phyloP scores from a whole-genome alignment of 495 filamentous ascomycete species.

The Letharia columbiana region DNA sequence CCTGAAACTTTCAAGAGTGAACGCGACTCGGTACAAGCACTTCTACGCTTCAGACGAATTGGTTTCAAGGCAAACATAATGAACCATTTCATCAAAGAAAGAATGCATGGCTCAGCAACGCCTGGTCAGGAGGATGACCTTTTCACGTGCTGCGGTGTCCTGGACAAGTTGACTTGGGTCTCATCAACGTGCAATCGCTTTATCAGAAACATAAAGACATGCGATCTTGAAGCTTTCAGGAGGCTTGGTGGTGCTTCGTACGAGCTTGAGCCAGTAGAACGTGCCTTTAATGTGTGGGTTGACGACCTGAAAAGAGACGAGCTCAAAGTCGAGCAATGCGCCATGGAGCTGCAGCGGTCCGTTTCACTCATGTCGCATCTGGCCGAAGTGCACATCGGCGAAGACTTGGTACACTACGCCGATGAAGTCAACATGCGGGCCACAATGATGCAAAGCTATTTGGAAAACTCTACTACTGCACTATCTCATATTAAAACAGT shows the following conservation, averaged over 20 bases:
- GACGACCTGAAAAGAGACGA: constrained; percentile 76
- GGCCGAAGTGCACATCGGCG: constrained; percentile 66
- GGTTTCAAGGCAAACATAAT: constrained; percentile 81
- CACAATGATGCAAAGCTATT: constrained; percentile 71
- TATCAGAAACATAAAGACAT: constrained; percentile 64
- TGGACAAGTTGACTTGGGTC: constrained; percentile 83
- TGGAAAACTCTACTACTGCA: constrained; percentile 66
- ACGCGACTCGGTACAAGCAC: constrained; percentile 70
- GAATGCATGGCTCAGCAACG: constrained; percentile 48
- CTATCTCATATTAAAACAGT: constrained; percentile 54
- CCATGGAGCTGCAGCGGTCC: constrained; percentile 66
- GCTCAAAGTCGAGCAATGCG: constrained; percentile 73
- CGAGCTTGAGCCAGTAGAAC: constrained; percentile 88
- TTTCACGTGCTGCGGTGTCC: constrained; percentile 65
- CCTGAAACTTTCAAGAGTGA: constrained; percentile 78
- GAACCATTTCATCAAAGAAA: constrained; percentile 70
- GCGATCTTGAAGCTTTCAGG: constrained; percentile 66
- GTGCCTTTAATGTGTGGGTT: constrained; percentile 81
- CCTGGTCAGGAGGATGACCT: constrained; percentile 59
- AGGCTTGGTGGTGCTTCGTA: constrained; percentile 68
- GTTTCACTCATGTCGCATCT: constrained; percentile 83
- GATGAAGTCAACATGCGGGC: constrained; percentile 67
- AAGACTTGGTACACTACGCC: constrained; percentile 65
- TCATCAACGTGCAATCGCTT: constrained; percentile 75
- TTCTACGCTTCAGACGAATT: constrained; percentile 80